phyloP scores from a whole-genome alignment of 225 moss, liverwort and hornwort species.

The Pseudisothecium myosuroides region DNA sequence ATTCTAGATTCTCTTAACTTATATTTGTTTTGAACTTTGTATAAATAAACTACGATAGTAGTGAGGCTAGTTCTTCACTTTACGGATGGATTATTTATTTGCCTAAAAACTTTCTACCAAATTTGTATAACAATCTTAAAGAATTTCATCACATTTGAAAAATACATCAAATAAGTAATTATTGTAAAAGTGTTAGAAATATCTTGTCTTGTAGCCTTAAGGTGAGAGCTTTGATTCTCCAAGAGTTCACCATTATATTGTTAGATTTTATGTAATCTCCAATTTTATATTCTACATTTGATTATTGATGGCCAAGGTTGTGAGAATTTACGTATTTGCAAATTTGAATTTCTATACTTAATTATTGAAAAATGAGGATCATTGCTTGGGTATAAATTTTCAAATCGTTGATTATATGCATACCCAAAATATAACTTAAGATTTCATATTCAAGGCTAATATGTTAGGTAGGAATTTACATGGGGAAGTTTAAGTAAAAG shows the following conservation, averaged over 20 bases:
- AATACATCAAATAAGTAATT: background rate
- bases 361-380: background rate
- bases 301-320: background rate
- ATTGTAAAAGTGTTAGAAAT: background rate
- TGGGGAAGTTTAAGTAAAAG: background rate
- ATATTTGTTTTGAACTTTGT: background rate
- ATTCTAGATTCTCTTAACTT: background rate
- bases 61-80: too few species aligned
- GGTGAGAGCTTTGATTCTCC: background rate
- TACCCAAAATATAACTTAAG: background rate
- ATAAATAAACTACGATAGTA: background rate
- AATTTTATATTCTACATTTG: background rate
- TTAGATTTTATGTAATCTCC: background rate
- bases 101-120: background rate
- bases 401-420: background rate
- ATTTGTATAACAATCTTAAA: background rate
- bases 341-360: background rate
- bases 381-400: background rate
- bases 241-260: background rate
- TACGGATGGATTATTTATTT: background rate
- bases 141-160: background rate
- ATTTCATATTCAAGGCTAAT: background rate
- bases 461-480: accelerated
- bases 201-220: accelerated
- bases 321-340: background rate